Percentiles rank a stretch among this genome's conserved stretches.
Conservation (phyloP, 1,284 basidiomycete species). For the Hymenochaete sp. region DNA sequence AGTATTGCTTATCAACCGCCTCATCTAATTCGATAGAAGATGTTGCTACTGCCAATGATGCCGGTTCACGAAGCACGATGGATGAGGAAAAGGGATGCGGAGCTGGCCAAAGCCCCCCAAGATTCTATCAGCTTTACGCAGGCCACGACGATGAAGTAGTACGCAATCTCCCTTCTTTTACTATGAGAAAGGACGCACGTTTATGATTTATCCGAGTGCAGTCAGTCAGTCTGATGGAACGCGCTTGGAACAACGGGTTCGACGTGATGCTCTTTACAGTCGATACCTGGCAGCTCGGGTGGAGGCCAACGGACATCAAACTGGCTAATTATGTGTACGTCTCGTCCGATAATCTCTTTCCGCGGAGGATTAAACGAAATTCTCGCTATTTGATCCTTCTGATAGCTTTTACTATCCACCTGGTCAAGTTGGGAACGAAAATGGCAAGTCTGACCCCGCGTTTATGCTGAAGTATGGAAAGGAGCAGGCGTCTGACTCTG, state of each 20-base stretch:
- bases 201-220: slow-evolving; percentile 16
- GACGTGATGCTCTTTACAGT: slow-evolving; percentile 47
- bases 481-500: slow-evolving; percentile 36
- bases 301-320: slow-evolving; percentile 49
- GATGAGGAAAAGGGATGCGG: no score
- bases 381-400: not conserved
- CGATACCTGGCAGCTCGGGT: slow-evolving; percentile 55
- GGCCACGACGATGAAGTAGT: slow-evolving; percentile 47
- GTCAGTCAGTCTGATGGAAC: slow-evolving; percentile 38
- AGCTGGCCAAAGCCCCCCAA: slow-evolving; percentile 36
- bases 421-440: slow-evolving; percentile 35
- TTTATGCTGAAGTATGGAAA: slow-evolving; percentile 41
- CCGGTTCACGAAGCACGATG: slow-evolving; percentile 30
- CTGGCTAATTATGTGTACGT: slow-evolving; percentile 42
- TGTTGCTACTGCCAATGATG: slow-evolving; percentile 42
- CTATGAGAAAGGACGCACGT: no score
- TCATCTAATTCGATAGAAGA: slow-evolving; percentile 45
- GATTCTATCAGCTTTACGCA: slow-evolving; percentile 58
- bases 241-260: slow-evolving; percentile 43
- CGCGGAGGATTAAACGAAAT: not conserved
- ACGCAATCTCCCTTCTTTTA: slow-evolving; percentile 9
- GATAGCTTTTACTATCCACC: slow-evolving; percentile 34
- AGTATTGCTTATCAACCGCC: slow-evolving; percentile 52
- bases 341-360: not conserved
- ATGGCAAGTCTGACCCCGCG: slow-evolving; percentile 44